Evolutionary conservation across 164 flowering plant genomes (phyloP), one percentile per base, ranked within the genome.

Genomic region (Santalum album): DNA sequence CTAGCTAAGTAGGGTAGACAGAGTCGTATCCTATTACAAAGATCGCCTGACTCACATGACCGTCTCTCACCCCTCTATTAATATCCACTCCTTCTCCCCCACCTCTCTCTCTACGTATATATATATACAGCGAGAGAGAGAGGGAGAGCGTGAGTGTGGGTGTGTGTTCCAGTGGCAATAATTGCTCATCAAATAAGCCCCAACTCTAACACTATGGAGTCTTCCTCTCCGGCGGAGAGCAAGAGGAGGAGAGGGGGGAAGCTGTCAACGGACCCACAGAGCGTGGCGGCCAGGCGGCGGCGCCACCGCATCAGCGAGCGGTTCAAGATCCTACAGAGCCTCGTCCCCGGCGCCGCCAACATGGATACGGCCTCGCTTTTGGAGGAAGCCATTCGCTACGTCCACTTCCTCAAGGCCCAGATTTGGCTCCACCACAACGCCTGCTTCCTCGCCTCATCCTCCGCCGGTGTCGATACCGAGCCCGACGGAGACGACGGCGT

Each of bases 351-450:
- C 16, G 94, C 86, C 1, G 54, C 76, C 1, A 89, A 80, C 68
- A 76, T 89, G 83, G 94, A 89, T 64, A 89, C 96, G 0, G 96
- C 76, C 1, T 78, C 96, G 38, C 77, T 88, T 88, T 36, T 88
- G 16, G 96, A 88, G 25, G 83, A 80, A 45, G 88, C 96, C 32
- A 88, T 89, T 38, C 82, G 75, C 26, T 89, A 89, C 54, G 96
- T 89, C 12, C 83, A 86, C 82, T 86, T 71, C 51, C 74, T 89
- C 23, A 86, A 89, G 68, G 49, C 79, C 22, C 92, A 85, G 68
- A 77, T 88, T 19, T 70, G 78, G 83, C 72, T 88, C 54, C 92
- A 88, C 57, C 80, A 85, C 22, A 14, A 0, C 42, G 42, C 36
- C 36, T 32, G 0, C 36, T n/a, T 29, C 34, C 4, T 29, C 9